Evolutionary conservation across 2,329 filamentous ascomycete genomes (phyloP).

Genomic region (Sphaerulina populicola): DNA sequence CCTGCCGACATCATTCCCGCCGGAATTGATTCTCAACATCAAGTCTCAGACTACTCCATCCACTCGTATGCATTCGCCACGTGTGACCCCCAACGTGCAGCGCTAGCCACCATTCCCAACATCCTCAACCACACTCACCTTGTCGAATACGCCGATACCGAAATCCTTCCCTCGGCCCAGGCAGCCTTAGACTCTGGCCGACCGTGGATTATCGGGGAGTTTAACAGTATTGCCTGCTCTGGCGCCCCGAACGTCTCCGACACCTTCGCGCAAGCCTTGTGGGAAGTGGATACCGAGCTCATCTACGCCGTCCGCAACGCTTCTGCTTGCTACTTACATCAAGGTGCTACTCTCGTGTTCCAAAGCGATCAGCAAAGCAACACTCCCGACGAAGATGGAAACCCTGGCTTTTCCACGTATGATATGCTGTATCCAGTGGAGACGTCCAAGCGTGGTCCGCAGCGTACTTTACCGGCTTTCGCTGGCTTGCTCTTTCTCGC

Average conservation of each 20-base stretch:
- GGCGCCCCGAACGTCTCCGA: conserved; percentile 37
- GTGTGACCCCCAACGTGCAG: conserved; percentile 23
- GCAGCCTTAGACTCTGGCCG: conserved; percentile 25
- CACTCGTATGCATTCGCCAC: conserved; percentile 29
- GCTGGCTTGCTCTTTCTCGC: conserved; percentile 26
- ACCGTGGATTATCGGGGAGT: conserved; percentile 35
- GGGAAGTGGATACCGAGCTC: conserved; percentile 35
- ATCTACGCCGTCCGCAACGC: conserved; percentile 36
- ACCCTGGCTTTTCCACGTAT: conserved; percentile 27
- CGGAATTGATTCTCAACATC: conserved; percentile 21
- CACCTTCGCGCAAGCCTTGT: conserved; percentile 37
- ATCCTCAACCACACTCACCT: conserved; percentile 29
- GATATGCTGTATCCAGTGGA: conserved; percentile 25
- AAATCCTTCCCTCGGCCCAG: conserved; percentile 27
- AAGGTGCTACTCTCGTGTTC: conserved; percentile 28
- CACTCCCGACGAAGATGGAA: conserved; percentile 24
- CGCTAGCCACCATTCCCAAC: conserved; percentile 24
- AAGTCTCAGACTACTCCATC: conserved; percentile 28
- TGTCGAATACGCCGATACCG: conserved; percentile 22
- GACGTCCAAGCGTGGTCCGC: conserved; percentile 21
- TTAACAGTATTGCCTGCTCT: conserved; percentile 38
- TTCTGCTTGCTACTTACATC: conserved; percentile 34
- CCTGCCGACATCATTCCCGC: conserved; percentile 28
- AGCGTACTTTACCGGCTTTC: conserved; percentile 26
- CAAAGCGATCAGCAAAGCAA: conserved; percentile 27